Evolutionary conservation across 1,284 basidiomycete genomes (phyloP).

Genomic region (Caloboletus firmus): DNA sequence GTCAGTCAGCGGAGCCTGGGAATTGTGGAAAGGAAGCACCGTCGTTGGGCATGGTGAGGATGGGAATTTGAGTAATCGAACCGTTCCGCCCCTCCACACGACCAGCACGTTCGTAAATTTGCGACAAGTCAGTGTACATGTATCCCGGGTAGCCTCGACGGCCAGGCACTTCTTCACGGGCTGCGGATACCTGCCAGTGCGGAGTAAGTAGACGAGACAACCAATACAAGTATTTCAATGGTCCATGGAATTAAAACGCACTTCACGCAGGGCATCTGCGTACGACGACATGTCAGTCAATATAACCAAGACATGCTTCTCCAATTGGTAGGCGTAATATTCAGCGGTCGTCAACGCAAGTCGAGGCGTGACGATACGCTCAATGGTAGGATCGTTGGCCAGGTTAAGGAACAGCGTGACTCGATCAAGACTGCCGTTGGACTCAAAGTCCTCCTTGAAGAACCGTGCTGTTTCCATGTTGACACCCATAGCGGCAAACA

Average conservation of each 20-base stretch:
- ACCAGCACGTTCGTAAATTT: conserved; percentile 99
- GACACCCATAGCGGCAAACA: conserved; percentile 99
- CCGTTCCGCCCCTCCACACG: conserved; percentile 98
- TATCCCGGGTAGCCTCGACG: conserved; percentile 99
- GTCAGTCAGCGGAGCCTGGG: conserved; percentile 26
- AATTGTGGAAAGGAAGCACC: conserved; percentile 49
- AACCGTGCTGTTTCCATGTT: conserved; percentile 99
- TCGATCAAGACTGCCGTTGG: conserved; percentile 96
- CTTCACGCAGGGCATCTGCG: conserved; percentile 96
- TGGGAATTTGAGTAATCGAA: conserved; percentile 99
- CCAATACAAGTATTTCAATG: conserved; percentile 18
- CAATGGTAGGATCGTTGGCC: conserved; percentile 99
- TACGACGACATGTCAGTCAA: conserved; percentile 99
- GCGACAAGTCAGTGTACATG: conserved; percentile 99
- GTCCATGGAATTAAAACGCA: conserved; percentile 34
- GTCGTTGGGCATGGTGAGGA: conserved; percentile 99
- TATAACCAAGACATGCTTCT: conserved; percentile 99
- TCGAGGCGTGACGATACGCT: conserved; percentile 99
- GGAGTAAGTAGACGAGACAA: conserved; percentile 17
- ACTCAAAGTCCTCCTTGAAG: conserved; percentile 99
- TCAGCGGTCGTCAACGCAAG: conserved; percentile 98
- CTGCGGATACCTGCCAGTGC: conserved; percentile 80
- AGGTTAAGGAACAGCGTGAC: conserved; percentile 99
- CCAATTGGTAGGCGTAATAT: conserved; percentile 99
- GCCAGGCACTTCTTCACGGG: conserved; percentile 98